phyloP scores from a whole-genome alignment of 1,284 basidiomycete species.

The Moniliophthora roreri region DNA sequence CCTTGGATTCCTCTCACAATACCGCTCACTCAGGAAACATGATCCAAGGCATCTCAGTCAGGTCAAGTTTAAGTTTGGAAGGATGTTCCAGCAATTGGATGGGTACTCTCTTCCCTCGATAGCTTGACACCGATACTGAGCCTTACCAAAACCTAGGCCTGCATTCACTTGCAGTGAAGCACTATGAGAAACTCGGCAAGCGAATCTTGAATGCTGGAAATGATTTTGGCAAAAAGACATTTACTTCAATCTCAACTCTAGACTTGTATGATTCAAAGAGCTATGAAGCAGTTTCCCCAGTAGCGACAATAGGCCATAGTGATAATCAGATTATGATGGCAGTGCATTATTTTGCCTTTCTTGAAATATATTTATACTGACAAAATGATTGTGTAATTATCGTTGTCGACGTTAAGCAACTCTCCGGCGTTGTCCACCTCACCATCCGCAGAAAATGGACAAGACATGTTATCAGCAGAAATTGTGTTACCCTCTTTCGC shows the following conservation, averaged over 20 bases:
- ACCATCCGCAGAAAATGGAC: not conserved
- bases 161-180: conserved; percentile 75
- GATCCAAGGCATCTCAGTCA: conserved; percentile 57
- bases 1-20: conserved; percentile 79
- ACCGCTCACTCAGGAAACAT: conserved; percentile 56
- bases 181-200: conserved; percentile 61
- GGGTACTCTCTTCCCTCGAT: conserved; percentile 16
- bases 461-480: not conserved
- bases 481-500: not conserved
- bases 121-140: not conserved
- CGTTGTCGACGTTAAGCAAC: not conserved
- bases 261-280: too few species aligned
- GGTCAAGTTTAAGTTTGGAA: conserved; percentile 90
- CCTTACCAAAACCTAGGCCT: conserved; percentile 53
- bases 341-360: too few species aligned
- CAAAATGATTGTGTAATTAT: not conserved
- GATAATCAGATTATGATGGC: too few species aligned
- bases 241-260: not conserved
- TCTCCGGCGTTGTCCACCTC: not conserved
- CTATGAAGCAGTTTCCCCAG: too few species aligned
- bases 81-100: conserved; percentile 92
- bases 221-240: not conserved
- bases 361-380: not conserved
- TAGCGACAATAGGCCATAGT: too few species aligned
- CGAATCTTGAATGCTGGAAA: not conserved